Conservation (phyloP, 331 rosid species). For the Erythrophleum ivorense region DNA sequence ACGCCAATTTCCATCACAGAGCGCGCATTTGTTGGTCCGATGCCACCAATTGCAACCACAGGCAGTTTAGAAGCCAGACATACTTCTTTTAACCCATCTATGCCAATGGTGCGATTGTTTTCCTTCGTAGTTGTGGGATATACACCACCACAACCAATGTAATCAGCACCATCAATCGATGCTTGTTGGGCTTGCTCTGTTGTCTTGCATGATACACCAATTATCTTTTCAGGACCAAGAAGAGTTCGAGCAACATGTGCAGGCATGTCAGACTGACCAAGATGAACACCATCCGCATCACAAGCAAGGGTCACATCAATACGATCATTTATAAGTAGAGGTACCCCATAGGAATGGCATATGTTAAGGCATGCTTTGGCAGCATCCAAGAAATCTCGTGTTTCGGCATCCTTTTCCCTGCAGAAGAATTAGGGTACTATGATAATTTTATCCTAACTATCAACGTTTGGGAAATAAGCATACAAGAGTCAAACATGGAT, state of each 20-base stretch:
- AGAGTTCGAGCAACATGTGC: constrained; percentile 61
- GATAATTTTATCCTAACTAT: not conserved
- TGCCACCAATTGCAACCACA: constrained; percentile 95
- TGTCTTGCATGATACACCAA: constrained; percentile 95
- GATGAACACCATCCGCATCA: constrained; percentile 93
- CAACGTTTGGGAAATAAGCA: not conserved
- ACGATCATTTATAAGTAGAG: constrained; percentile 87
- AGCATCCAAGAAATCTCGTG: constrained; percentile 69
- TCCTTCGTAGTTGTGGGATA: constrained; percentile 82
- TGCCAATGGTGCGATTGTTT: constrained; percentile 74
- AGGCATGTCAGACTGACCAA: constrained; percentile 96
- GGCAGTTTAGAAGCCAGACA: constrained; percentile 80
- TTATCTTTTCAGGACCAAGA: constrained; percentile 84
- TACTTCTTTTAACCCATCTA: constrained; percentile 73
- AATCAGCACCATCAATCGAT: constrained; percentile 87
- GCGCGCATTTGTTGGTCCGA: constrained; percentile 62
- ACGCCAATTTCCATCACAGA: constrained; percentile 68
- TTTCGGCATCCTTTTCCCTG: constrained; percentile 90
- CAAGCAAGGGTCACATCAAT: constrained; percentile 86
- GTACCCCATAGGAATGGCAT: constrained; percentile 74
- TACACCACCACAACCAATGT: constrained; percentile 90
- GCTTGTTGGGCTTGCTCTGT: constrained; percentile 85
- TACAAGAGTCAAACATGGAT: not conserved
- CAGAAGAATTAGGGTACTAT: constrained; percentile 15
- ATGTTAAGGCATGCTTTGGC: constrained; percentile 77